These are phyloP conservation scores for Xylaria polymorpha DNA, from an alignment of 2,329 filamentous ascomycete species.

Conservation along the genomic window DNA sequence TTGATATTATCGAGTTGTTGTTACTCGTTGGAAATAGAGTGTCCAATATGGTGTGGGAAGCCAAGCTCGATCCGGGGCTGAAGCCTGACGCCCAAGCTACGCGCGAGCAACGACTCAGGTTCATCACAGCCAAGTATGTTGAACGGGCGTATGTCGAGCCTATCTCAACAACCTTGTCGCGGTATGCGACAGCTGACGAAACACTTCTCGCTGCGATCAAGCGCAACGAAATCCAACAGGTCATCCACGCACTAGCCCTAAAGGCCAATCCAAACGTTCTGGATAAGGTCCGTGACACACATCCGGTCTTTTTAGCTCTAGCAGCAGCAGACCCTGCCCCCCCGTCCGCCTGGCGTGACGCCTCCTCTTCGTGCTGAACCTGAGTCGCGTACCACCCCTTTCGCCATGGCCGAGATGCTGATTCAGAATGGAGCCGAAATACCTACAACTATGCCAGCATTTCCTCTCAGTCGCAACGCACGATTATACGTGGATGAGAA, in stretches of 20 bases:
- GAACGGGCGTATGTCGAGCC: constrained; percentile 84
- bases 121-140: constrained; percentile 95
- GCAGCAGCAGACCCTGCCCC: constrained; percentile 91
- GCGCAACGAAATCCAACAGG: constrained; percentile 93
- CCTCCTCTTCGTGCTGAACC: constrained; percentile 54
- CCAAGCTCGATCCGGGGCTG: constrained; percentile 75
- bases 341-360: constrained; percentile 65
- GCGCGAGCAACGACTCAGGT: constrained; percentile 89
- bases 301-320: constrained; percentile 89
- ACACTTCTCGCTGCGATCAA: constrained; percentile 93
- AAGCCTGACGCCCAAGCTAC: constrained; percentile 84
- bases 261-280: constrained; percentile 86
- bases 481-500: constrained; percentile 88
- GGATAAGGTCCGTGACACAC: constrained; percentile 88
- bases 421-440: constrained; percentile 95
- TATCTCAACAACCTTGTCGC: constrained; percentile 78
- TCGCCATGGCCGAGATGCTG: constrained; percentile 90
- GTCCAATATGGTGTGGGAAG: constrained; percentile 97
- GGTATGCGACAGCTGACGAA: constrained; percentile 84
- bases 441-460: constrained; percentile 77
- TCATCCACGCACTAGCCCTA: constrained; percentile 89
- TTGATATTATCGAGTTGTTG: constrained; percentile 94
- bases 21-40: constrained; percentile 92
- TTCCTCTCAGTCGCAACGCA: constrained; percentile 84
- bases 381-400: constrained; percentile 71